These are phyloP conservation scores for Rubia tinctorum DNA, from an alignment of 305 asterid species.

Conservation along the genomic window DNA sequence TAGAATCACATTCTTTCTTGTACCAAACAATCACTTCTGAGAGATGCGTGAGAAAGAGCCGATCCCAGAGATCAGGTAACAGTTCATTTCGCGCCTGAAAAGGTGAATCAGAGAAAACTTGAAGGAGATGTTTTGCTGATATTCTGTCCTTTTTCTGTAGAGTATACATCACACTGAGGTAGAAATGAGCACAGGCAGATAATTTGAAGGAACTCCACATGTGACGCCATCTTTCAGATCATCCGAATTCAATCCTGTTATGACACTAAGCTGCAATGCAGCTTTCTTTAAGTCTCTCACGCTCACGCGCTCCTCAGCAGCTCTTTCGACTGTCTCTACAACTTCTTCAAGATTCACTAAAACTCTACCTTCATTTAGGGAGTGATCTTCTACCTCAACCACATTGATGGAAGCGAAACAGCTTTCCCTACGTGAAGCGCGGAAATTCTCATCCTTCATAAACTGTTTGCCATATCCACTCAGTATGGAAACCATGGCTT, in stretches of 20 bases:
- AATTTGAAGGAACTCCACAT: constrained; percentile 59
- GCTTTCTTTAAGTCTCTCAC: constrained; percentile 65
- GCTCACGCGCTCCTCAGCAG: constrained; percentile 44
- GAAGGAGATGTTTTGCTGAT: constrained; percentile 73
- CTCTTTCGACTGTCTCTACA: constrained; percentile 61
- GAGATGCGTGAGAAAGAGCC: constrained; percentile 53
- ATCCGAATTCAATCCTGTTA: constrained; percentile 64
- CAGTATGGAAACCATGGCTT: constrained; percentile 67
- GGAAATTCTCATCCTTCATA: constrained; percentile 54
- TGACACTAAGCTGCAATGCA: constrained; percentile 79
- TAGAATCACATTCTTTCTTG: constrained; percentile 34
- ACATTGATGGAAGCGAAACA: constrained; percentile 52
- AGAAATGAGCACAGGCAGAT: constrained; percentile 87
- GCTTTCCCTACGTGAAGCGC: constrained; percentile 57
- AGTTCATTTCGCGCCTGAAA: constrained; percentile 52
- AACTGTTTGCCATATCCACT: constrained; percentile 47
- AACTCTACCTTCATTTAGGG: constrained; percentile 49
- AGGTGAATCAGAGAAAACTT: constrained; percentile 66
- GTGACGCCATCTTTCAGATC: constrained; percentile 55
- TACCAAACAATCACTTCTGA: constrained; percentile 61
- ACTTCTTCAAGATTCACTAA: constrained; percentile 70
- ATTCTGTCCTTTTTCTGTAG: constrained; percentile 59
- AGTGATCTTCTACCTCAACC: constrained; percentile 36
- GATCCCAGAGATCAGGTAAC: constrained; percentile 73
- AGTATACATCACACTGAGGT: constrained; percentile 64